These are phyloP conservation scores for Fusarium acutatum DNA, from an alignment of 2,329 filamentous ascomycete species.

Conservation along the genomic window DNA sequence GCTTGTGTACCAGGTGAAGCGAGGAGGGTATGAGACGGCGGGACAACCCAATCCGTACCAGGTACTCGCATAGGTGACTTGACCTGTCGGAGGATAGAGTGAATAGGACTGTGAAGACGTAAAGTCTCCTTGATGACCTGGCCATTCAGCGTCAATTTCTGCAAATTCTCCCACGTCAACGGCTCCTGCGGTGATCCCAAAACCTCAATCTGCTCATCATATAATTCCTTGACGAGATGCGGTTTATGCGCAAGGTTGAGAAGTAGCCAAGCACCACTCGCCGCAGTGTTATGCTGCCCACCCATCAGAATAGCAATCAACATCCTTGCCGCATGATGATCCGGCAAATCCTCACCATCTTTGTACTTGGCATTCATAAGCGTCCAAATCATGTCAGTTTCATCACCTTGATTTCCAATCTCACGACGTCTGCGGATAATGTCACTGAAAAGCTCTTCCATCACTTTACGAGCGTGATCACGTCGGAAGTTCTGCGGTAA, in stretches of 20 bases:
- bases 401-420: conserved; percentile 56
- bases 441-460: conserved; percentile 81
- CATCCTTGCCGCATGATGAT: conserved; percentile 86
- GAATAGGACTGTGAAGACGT: conserved; percentile 88
- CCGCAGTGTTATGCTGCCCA: conserved; percentile 87
- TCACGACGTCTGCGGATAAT: conserved; percentile 77
- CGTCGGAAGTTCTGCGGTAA: conserved; percentile 85
- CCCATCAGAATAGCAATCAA: conserved; percentile 94
- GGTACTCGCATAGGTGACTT: conserved; percentile 85
- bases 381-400: conserved; percentile 85
- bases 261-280: conserved; percentile 84
- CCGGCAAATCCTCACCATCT: conserved; percentile 76
- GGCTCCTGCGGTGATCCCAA: conserved; percentile 78
- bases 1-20: conserved; percentile 85
- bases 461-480: conserved; percentile 79
- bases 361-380: conserved; percentile 88
- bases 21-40: conserved; percentile 81
- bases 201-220: conserved; percentile 77
- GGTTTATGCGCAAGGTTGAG: conserved; percentile 82
- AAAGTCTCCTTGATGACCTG: conserved; percentile 92
- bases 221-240: conserved; percentile 79
- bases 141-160: conserved; percentile 79
- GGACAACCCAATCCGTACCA: conserved; percentile 82
- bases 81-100: conserved; percentile 91
- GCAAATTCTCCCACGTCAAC: conserved; percentile 78